Evolutionary conservation across 2,329 filamentous ascomycete species (phyloP), one percentile per base, ranked within the genome.

Genomic region (Coniochaeta sp.): DNA sequence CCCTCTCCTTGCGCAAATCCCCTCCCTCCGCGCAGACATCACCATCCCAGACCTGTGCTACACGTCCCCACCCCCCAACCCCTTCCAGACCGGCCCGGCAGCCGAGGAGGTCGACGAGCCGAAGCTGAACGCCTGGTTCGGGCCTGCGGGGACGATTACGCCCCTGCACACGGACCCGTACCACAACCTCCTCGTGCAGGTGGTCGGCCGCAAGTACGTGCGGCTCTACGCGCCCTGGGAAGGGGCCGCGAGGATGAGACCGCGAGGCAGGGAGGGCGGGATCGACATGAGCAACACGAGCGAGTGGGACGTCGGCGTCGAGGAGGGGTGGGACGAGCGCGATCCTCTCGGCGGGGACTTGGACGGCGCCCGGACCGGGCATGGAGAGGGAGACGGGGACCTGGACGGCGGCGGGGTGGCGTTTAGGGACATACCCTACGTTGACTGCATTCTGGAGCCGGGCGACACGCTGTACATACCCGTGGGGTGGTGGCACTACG

Each of bases 401-500:
- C 9, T 40, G 64, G 63, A 17, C 57, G 63, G 61, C 32, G 61
- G 52, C 40, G 66, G 3, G 5, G 67, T 72, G 58, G 74, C 74
- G 0, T 90, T 96, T 64, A 72, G 72, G 56, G 72, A 79, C 0
- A 79, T 89, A 1, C 77, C 82, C 59, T 93, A 89, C 69, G 75
- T 89, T 36, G 95, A 99, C 69, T 87, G 87, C 60, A 81, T 98
- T 1, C 75, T 99, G 6, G 84, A 82, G 32, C 88, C 89, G 0
- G 95, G 93, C 0, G 92, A 99, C 58, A 89, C 87, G 64, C 71
- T 99, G 58, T 95, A 96, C 71, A 90, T 99, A 58, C 95, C 95
- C 0, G 81, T 91, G 5, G 95, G 93, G 0, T 99, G 95, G 93
- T 99, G 95, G 95, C 95, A 99, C 77, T 98, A 97, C 73, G 90